Evolutionary conservation across 768 basidiomycete species (phyloP), one percentile per base, ranked within the genome.

Genomic region (Mycena leptocephala): DNA sequence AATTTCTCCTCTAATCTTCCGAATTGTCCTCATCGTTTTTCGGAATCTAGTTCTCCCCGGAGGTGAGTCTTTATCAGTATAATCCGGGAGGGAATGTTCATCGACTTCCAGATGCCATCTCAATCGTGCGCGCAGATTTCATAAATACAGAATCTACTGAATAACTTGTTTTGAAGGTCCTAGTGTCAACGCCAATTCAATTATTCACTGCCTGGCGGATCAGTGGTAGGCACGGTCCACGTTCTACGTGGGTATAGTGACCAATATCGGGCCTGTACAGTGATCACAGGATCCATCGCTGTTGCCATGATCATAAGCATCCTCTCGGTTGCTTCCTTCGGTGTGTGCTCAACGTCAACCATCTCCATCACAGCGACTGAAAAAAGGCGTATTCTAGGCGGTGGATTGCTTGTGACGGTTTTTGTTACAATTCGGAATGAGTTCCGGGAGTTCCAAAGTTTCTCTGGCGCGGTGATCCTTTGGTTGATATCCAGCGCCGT

Each of bases 401-500:
- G 76, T n/a, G 73, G 63, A 62, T 7, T 71, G 5, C 56, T 78
- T 5, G 76, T 78, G 20, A 66, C 68, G 8, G n/a, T 62, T 20
- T 78, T 78, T 35, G 64, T 48, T n/a, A 10, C 58, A 9, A 61
- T 78, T n/a, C 62, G 76, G 24, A 70, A 65, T 39, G 56, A 80
- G 14, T 82, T 77, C 53, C 37, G 43, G 33, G 63, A 82, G 20
- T 78, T 83, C 37, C 68, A 75, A 28, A 76, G 75, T 39, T 81
- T 82, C 46, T 43, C 73, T 10, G 22, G 22, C 20, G 70, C 67
- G 14, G 71, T 79, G 16, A 77, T 80, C 69, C 20, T 62, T 24
- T 83, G 83, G 82, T 67, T 82, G 22, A 61, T 78, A 20, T 68
- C 63, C 24, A 72, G 79, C 32, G 78, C 79, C 13, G 14, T 78